Percentiles rank a stretch among this genome's conserved stretches.
Evolutionary conservation across 2,329 filamentous ascomycete species (phyloP).

Genomic region (Chaetomiaceae sp.): DNA sequence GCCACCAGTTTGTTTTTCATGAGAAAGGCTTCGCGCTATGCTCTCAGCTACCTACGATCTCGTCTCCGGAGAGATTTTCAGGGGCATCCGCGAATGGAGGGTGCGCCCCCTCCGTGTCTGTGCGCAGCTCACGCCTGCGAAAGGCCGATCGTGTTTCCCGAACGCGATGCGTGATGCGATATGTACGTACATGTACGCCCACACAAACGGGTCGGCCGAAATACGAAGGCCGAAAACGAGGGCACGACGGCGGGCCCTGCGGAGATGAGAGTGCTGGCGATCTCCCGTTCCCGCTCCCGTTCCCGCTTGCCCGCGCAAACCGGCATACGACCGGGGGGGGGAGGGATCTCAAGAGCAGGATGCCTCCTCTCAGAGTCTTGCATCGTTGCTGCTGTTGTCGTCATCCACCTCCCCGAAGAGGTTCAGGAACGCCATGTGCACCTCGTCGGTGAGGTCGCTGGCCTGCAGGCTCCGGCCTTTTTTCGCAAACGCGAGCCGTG

Average conservation of each 20-base stretch:
- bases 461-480: constrained; percentile 86
- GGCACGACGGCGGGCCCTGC: neutral
- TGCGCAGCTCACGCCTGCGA: constrained; percentile 2
- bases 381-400: constrained; percentile 10
- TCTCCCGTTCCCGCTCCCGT: constrained; percentile 8
- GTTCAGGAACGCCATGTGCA: constrained; percentile 73
- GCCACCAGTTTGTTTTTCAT: too few relatives aligned
- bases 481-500: constrained; percentile 76
- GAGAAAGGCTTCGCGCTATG: too few relatives aligned
- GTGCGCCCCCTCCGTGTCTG: neutral
- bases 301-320: neutral
- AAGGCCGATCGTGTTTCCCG: neutral
- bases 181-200: neutral
- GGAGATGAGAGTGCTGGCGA: constrained; percentile 7
- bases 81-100: neutral
- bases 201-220: constrained; percentile 8
- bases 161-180: neutral
- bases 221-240: constrained; percentile 4
- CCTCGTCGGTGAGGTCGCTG: constrained; percentile 85
- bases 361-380: constrained; percentile 20
- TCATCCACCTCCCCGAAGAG: constrained; percentile 67
- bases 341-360: too few relatives aligned
- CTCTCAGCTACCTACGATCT: too few relatives aligned
- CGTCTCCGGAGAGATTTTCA: too few relatives aligned
- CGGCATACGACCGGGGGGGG: neutral